phyloP scores from a whole-genome alignment of 139 green algal species.

The Closterium sp. region DNA sequence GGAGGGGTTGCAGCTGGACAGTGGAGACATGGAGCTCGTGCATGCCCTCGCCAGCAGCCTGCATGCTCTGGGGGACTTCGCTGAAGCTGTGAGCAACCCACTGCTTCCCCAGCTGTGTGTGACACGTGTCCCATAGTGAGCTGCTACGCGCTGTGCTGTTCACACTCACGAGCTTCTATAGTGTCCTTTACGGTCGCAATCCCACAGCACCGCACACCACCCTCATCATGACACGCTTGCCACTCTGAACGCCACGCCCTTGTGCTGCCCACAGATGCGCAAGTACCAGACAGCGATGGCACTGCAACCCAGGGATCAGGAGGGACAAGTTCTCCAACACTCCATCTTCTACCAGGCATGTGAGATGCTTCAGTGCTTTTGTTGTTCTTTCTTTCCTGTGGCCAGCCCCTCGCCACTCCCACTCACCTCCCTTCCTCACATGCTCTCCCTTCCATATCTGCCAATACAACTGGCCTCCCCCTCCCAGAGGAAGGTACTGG shows the following conservation, averaged over 20 bases:
- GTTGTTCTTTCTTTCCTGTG: too few relatives aligned
- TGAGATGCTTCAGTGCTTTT: not conserved
- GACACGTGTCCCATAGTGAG: not conserved
- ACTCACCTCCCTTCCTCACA: too few relatives aligned
- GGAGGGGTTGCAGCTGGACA: not conserved
- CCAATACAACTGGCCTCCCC: not conserved
- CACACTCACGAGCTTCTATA: too few relatives aligned
- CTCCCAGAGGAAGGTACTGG: not conserved
- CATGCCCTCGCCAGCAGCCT: not conserved
- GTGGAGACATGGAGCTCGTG: not conserved
- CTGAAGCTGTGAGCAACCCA: not conserved
- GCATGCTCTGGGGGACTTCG: not conserved
- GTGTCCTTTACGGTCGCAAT: too few relatives aligned
- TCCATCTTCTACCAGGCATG: not conserved
- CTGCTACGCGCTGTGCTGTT: not conserved
- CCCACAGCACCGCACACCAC: not conserved
- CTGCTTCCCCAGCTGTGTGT: not conserved
- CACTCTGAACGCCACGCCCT: too few relatives aligned
- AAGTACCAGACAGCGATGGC: not conserved
- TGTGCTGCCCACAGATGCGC: not conserved
- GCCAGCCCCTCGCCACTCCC: not conserved
- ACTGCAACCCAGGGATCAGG: not conserved
- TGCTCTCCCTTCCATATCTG: too few relatives aligned
- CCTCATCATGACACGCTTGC: not conserved
- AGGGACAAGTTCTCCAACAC: not conserved